Conservation (phyloP, 2,329 filamentous ascomycete species). For the Tolypocladium album region DNA sequence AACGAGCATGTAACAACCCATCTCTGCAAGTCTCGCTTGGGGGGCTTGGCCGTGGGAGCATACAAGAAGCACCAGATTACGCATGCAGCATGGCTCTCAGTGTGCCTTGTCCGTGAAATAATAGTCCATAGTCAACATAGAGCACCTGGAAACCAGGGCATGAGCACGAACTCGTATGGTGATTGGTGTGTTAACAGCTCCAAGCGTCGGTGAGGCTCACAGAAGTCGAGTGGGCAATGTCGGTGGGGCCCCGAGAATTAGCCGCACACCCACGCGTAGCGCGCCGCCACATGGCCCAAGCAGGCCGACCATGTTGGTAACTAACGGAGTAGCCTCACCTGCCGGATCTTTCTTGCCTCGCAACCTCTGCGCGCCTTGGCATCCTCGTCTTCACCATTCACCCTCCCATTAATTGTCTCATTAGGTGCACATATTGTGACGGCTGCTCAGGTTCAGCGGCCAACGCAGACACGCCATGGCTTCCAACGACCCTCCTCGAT, state of each 20-base stretch:
- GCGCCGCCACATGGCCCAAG: neutral
- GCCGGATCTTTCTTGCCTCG: neutral
- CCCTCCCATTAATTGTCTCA: neutral
- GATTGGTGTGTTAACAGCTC: neutral
- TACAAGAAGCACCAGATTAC: neutral
- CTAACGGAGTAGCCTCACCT: neutral
- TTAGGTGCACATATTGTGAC: neutral
- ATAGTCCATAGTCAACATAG: neutral
- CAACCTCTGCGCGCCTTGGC: neutral
- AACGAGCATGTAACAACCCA: neutral
- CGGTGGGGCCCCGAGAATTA: neutral
- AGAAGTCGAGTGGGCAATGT: neutral
- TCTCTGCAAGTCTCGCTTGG: neutral
- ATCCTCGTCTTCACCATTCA: neutral
- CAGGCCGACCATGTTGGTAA: neutral
- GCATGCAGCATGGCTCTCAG: neutral
- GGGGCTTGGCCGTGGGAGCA: neutral
- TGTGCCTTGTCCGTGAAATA: neutral
- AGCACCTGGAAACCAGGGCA: neutral
- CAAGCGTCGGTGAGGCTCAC: too few relatives aligned
- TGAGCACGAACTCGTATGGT: neutral
- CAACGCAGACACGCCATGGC: constrained; percentile 27
- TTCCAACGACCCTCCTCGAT: constrained; percentile 34
- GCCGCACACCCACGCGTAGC: neutral
- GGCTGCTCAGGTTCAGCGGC: neutral